These are phyloP conservation scores for Penicillium sp. DNA, from an alignment of 2,329 filamentous ascomycete genomes.

Conservation along the genomic window DNA sequence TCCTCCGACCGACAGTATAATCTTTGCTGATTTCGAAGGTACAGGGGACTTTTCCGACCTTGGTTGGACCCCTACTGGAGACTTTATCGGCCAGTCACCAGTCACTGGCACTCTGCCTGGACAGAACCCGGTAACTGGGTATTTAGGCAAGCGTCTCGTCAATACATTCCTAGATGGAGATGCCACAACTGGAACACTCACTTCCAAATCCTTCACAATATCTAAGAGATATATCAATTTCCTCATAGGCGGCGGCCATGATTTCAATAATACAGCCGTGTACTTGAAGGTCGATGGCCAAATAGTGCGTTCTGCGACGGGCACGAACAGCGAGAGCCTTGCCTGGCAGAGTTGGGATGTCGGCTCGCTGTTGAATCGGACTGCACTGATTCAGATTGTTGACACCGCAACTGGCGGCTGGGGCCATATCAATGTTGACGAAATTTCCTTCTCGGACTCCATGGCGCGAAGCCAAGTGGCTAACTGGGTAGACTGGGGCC, in stretches of 20 bases:
- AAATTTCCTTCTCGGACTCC: slow-evolving; percentile 28
- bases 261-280: neutral
- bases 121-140: neutral
- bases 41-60: neutral
- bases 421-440: slow-evolving; percentile 34
- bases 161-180: neutral
- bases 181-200: neutral
- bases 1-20: neutral
- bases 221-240: neutral
- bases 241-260: neutral
- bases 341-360: neutral
- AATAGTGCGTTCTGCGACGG: neutral
- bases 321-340: neutral
- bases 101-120: neutral
- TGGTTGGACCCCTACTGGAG: neutral
- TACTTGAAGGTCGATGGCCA: neutral
- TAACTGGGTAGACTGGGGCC: slow-evolving; percentile 38
- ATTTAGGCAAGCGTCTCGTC: neutral
- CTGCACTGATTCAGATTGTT: neutral
- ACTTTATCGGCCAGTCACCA: neutral
- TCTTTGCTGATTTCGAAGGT: neutral
- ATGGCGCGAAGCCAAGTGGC: slow-evolving; percentile 23
- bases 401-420: slow-evolving; percentile 18
- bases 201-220: neutral
- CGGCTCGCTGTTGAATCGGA: neutral